Evolutionary conservation across 805 yeast species (phyloP), one percentile per base, ranked within the genome.

Genomic region (Grigorovia yakushimaensis): DNA sequence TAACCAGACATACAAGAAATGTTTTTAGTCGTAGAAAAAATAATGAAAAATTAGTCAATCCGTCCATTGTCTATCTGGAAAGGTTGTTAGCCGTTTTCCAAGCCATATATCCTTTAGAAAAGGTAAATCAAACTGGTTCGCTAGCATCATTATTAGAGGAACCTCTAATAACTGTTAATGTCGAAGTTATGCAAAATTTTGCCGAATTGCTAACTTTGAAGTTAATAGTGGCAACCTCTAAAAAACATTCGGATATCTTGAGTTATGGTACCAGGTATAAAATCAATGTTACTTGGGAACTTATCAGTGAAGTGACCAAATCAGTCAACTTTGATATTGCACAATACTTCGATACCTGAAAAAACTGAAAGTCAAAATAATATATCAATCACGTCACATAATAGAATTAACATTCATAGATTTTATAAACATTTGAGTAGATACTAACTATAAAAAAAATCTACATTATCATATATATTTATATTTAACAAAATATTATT

Each of bases 11-110:
- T 13, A 71, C 70, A 10, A 65, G 74, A 45, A 59, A 65, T 21
- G 58, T 68, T 4, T 72, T 73, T 21, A 65, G 66, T 42, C 70
- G 71, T 37, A 62, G 69, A 43, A 72, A 70, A 46, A 68, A 79
- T 19, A 84, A 81, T 45, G 73, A 81, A 2, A 71, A 86, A 36
- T 71, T 82, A 49, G 66, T 84, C 39, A 78, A 82, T n/a, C 84
- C 95, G 0, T 78, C 82, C 24, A 66, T 78, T 30, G 88, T 88
- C 62, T 85, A 82, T 35, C 61, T 88, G 42, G 96, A 89, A 60
- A 72, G 97, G 48, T 59, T 87, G 60, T 65, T 85, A 49, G 95
- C 96, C 0, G 85, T 89, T 21, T 70, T 84, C 36, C 82, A 83
- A 40, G 81, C 94, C 0, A 78, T 88, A 13, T 78, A 77, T 57